Base-by-base conservation (phyloP, 139 green algal species). In the Gonium pectorale region DNA sequence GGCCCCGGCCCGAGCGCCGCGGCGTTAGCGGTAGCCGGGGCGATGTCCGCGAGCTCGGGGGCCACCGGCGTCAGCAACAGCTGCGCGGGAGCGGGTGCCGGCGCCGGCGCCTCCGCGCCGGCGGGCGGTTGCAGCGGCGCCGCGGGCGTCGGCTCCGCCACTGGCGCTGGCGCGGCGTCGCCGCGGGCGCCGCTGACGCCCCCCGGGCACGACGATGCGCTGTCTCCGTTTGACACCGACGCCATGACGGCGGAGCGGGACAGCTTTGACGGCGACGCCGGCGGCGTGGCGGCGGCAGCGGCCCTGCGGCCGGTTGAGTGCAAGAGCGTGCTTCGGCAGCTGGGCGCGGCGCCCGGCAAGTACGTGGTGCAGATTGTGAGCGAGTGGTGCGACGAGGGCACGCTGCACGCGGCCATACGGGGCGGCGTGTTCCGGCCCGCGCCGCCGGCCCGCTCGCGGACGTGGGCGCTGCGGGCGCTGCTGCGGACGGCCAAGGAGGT, bases 371-470 rank as follows among this genome's bases (percentile, higher is more conserved):
- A 67, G 43, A 75, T 84, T 8, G 44, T 84, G 35, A 59, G 52
- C 44, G 78, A 84, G 78, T 84, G 63, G 62, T 74, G 63, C 44
- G 78, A 84, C 78, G 78, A 75, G 60, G 77, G 60, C 43, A 83
- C 60, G 19, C 77, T 73, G 75, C 75, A 63, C 59, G 43, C 17
- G 8, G 75, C 78, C 31, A 84, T 84, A 31, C 44, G 63, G 24
- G 7, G 9, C 26, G 63, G 63, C 60, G 63, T 84, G 33, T 84
- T 84, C 43, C 35, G 37, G 24, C 7, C 68, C 43, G 19, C n/a
- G 27, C n/a, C n/a, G n/a, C 0, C 3, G 9, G 3, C 8, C 1
- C 68, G 43, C 43, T 43, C 43, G 5, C 13, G 29, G 29, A n/a
- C n/a, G 9, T 77, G 68, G 68, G 68, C 43, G 29, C 41, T 77